Base-by-base conservation (phyloP, 305 asterid species). In the Fraxinus platypoda region DNA sequence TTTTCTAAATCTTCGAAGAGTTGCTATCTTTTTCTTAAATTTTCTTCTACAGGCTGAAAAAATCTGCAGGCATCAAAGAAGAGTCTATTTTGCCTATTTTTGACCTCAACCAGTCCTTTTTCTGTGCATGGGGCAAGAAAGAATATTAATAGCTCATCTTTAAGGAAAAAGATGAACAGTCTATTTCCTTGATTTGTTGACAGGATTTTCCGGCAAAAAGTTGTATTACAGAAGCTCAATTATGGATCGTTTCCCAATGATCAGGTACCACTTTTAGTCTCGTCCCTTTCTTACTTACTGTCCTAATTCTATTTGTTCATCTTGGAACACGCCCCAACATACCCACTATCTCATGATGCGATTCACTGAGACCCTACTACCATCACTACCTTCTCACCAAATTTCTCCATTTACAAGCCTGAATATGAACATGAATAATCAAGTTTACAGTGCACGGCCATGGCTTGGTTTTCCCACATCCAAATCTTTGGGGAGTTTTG, bases 241-340 rank as follows among this genome's bases (percentile, higher is more conserved):
- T 79, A 79, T 77, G 90, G 85, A 83, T 88, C 95, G 87, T 87
- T 88, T 89, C 94, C 93, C 95, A 43, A 90, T 87, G 88, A 79
- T 81, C 92, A 88, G 90, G 93, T 91, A 92, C 93, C 92, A 88
- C 91, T 90, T 21, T 83, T 85, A 88, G 98, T 91, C 92, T 88
- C 74, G 99, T 92, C 98, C 84, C 87, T 93, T 90, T 94, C 95
- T 88, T 80, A 84, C 86, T 73, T 87, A 85, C 88, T 88, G 83
- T 88, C 93, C 73, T 78, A 38, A 66, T 26, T 25, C 7, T 57
- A 6, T 74, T 43, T 43, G 17, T 49, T 62, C 31, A 23, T 26
- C 25, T 72, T 54, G 15, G 7, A 19, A 59, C 62, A 28, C 41
- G 25, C 21, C 33, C 5, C 21, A 19, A 2, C 73, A 26, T 57